Evolutionary conservation across 2,329 filamentous ascomycete genomes (phyloP).

Genomic region (Boeremia exigua): DNA sequence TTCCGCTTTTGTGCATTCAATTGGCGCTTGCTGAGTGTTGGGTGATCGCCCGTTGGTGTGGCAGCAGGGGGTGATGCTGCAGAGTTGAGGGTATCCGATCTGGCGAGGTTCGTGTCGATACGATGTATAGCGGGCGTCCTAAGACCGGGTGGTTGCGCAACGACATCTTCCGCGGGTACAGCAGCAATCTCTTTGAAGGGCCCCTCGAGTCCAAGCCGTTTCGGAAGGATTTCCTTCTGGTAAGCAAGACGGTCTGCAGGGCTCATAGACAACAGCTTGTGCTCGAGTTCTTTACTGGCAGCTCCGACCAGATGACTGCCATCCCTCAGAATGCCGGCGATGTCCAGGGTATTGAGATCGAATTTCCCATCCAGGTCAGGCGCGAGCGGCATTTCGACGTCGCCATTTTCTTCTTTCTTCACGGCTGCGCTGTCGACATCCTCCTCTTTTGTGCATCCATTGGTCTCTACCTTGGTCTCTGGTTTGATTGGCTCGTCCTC

Average conservation of each 20-base stretch:
- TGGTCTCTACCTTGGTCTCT: constrained; percentile 50
- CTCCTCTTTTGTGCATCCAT: constrained; percentile 64
- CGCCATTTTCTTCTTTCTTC: constrained; percentile 60
- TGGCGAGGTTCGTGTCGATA: constrained; percentile 58
- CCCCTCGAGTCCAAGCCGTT: constrained; percentile 82
- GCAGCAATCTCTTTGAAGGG: constrained; percentile 85
- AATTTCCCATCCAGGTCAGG: constrained; percentile 64
- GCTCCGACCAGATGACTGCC: constrained; percentile 85
- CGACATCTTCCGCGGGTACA: constrained; percentile 69
- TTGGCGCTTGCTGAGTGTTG: constrained; percentile 85
- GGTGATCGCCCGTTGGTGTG: constrained; percentile 49
- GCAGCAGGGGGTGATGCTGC: constrained; percentile 54
- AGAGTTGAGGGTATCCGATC: constrained; percentile 54
- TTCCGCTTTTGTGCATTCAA: constrained; percentile 95
- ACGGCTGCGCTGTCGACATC: constrained; percentile 48
- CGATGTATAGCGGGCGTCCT: constrained; percentile 50
- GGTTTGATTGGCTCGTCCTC: constrained; percentile 71
- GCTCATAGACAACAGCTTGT: constrained; percentile 79
- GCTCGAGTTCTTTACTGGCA: constrained; percentile 82
- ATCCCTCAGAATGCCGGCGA: constrained; percentile 78
- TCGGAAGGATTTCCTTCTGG: constrained; percentile 85
- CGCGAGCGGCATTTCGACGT: constrained; percentile 46
- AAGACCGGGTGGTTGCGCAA: constrained; percentile 48
- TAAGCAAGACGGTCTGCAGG: constrained; percentile 80
- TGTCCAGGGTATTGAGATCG: constrained; percentile 75